Conservation (phyloP, 257 asterid species). For the Anisodus tanguticus region DNA sequence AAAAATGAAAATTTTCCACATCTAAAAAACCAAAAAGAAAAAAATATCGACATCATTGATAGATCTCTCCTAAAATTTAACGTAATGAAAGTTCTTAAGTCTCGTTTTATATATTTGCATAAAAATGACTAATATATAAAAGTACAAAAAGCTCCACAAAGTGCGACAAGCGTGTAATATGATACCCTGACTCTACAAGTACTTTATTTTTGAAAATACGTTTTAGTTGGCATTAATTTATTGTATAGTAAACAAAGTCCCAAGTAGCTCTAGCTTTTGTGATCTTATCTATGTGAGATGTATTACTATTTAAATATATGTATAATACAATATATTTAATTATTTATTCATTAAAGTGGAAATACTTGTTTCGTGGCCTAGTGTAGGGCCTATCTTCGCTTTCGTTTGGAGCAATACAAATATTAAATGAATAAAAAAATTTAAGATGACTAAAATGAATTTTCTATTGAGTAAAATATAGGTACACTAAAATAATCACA, state of each 20-base stretch:
- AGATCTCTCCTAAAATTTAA: not conserved
- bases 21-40: not conserved
- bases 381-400: slow-evolving; percentile 57
- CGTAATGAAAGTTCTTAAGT: not conserved
- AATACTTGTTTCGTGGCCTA: slow-evolving; percentile 29
- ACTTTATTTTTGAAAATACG: slow-evolving; percentile 31
- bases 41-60: not conserved
- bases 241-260: not conserved
- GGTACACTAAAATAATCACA: slow-evolving; percentile 36
- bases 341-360: slow-evolving; percentile 22
- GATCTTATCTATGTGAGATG: slow-evolving; percentile 44
- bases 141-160: slow-evolving; percentile 40
- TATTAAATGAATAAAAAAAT: not conserved
- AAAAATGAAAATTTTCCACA: not conserved
- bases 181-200: slow-evolving; percentile 51
- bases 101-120: not conserved
- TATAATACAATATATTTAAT: not conserved
- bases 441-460: slow-evolving; percentile 36
- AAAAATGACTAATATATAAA: not conserved
- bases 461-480: slow-evolving; percentile 30
- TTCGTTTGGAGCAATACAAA: slow-evolving; percentile 47
- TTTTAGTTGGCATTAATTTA: slow-evolving; percentile 31
- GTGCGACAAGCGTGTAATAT: slow-evolving; percentile 69
- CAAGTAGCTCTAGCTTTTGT: slow-evolving; percentile 17
- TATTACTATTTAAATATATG: slow-evolving; percentile 22